Base-by-base conservation (phyloP, 495 filamentous ascomycete species). In the Pseudomonodictys pantanalensis region DNA sequence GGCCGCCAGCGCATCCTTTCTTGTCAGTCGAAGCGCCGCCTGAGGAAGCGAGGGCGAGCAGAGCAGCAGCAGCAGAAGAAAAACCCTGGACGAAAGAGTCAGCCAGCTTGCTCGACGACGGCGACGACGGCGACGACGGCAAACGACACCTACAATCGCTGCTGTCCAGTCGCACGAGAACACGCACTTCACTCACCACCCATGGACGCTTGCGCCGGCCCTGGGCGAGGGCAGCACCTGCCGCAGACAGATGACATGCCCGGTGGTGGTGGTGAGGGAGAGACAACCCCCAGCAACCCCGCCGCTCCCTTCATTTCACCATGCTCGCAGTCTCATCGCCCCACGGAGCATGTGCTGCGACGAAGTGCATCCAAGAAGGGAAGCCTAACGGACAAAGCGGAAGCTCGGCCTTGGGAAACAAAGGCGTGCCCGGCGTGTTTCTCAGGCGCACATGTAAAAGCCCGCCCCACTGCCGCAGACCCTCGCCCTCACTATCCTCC, bases 171-270 rank as follows among this genome's bases (percentile, higher is more conserved):
- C n/a, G n/a, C n/a, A n/a, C n/a, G n/a, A n/a, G n/a, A n/a, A n/a
- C n/a, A n/a, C n/a, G n/a, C n/a, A n/a, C n/a, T n/a, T n/a, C n/a
- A n/a, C n/a, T n/a, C n/a, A n/a, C n/a, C n/a, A n/a, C n/a, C n/a
- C n/a, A n/a, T n/a, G n/a, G n/a, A n/a, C n/a, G n/a, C n/a, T n/a
- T n/a, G n/a, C n/a, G n/a, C n/a, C n/a, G n/a, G n/a, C n/a, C n/a
- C n/a, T n/a, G n/a, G n/a, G n/a, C n/a, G 15, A 7, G 41, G 44
- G 7, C 11, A 8, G 8, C 56, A 25, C 11, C 15, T 24, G 47
- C 56, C 28, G 44, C 56, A 41, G 47, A 52, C 56, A 59, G 39
- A 59, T 58, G 55, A 58, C 44, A 12, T 48, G n/a, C 15, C 32
- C 18, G 38, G 39, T 1, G 25, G 29, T 7, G 23, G 49, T 20